Evolutionary conservation across 495 filamentous ascomycete genomes (phyloP), one percentile per base, ranked within the genome.

Genomic region (Xylaria cubensis): DNA sequence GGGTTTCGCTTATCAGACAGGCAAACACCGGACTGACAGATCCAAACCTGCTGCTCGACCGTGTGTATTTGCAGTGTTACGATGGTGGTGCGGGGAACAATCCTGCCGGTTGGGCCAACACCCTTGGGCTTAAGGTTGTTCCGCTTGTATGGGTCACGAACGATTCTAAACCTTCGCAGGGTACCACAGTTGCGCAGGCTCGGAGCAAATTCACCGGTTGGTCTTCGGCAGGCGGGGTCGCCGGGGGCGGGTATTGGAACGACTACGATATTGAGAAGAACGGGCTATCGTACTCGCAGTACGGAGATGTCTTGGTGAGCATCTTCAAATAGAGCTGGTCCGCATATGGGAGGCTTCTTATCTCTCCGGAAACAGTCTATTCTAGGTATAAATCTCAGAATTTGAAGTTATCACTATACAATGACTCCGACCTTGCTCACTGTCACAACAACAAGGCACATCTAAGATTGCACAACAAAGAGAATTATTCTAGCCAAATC

Each of bases 191-290:
- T 15, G 72, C 79, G 13, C 82, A 83, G 66, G 83, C 82, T n/a
- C 50, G 62, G 67, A 69, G 72, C 0, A 76, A 67, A 62, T 82
- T 85, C 42, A 32, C 73, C 0, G 42, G 65, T n/a, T 85, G 83
- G 83, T 75, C 75, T 36, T 50, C 63, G 29, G 51, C 71, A 39
- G 72, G 74, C 8, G 68, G 75, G 2, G 68, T 85, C 29, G 81
- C 76, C 3, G 83, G 83, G 0, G 83, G 81, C 2, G 83, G 83
- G 2, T 84, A 81, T 67, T 85, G 82, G 82, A 85, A 85, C 64
- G 81, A 85, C 64, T 84, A 78, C 56, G 83, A 85, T 63, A 84
- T 85, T 50, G 83, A 84, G 74, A 83, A 84, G 76, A 84, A 83
- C 77, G 65, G 70, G 15, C 62, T 81, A 51, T 82, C 81, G 39